These are phyloP conservation scores for Haberlea rhodopensis DNA, from an alignment of 257 asterid species.

Conservation along the genomic window DNA sequence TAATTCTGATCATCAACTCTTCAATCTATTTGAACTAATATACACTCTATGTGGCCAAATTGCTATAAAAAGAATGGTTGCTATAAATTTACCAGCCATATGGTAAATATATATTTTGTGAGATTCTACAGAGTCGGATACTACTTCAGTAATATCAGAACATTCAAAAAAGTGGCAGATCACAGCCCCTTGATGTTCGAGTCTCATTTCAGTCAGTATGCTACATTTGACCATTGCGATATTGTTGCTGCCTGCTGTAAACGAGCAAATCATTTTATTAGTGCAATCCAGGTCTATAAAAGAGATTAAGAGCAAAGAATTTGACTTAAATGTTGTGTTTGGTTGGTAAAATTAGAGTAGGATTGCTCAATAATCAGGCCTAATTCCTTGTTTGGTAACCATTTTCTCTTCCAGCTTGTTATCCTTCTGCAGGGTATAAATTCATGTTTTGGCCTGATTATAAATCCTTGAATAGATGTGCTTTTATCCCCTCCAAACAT, in stretches of 20 bases:
- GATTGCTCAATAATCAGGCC: background rate
- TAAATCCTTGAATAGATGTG: background rate
- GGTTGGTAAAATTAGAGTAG: background rate
- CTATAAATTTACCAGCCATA: background rate
- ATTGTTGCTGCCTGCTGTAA: slow-evolving; percentile 23
- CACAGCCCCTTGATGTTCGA: slow-evolving; percentile 7
- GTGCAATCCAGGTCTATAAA: background rate
- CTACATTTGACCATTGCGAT: slow-evolving; percentile 8
- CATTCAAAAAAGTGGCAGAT: slow-evolving; percentile 4
- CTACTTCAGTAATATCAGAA: background rate
- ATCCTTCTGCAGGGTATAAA: background rate
- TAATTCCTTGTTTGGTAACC: background rate
- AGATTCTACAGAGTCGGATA: slow-evolving; percentile 10
- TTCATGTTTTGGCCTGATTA: background rate
- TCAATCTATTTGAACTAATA: background rate
- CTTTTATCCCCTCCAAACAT: background rate
- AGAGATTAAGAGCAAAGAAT: background rate
- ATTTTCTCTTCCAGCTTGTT: background rate
- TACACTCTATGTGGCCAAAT: background rate
- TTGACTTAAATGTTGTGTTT: background rate
- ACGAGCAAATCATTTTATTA: slow-evolving; percentile 17
- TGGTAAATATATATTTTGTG: slow-evolving; percentile 10
- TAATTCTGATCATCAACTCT: background rate
- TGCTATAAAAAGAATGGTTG: background rate
- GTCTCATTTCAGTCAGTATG: slow-evolving; percentile 15